These are phyloP conservation scores for Fomitopsis schrenkii DNA, from an alignment of 1,284 basidiomycete species.

Conservation along the genomic window DNA sequence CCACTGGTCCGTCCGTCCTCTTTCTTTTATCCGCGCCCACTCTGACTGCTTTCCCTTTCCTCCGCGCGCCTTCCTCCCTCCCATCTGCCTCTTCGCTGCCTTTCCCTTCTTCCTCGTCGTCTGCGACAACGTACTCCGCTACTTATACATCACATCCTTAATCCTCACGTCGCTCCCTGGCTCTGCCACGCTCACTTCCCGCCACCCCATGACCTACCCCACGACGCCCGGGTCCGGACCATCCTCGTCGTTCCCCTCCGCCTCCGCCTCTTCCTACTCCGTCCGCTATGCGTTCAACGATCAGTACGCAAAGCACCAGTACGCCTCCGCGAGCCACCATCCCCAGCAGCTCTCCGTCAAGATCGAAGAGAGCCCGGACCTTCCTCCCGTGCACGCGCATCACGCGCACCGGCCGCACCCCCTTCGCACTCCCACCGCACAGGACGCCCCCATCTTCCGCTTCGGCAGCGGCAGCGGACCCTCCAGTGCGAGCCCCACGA, in stretches of 20 bases:
- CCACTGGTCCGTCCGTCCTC: conserved; percentile 10
- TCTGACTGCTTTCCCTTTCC: conserved; percentile 8
- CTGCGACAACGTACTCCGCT: not conserved
- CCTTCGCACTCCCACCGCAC: conserved; percentile 15
- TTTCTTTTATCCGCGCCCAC: conserved; percentile 7
- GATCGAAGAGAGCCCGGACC: conserved; percentile 24
- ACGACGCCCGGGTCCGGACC: conserved; percentile 10
- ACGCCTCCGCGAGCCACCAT: conserved; percentile 9
- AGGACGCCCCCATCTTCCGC: conserved; percentile 21
- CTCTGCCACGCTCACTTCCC: not conserved
- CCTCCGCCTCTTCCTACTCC: conserved; percentile 9
- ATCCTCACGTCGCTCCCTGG: not conserved
- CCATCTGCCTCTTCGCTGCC: not conserved
- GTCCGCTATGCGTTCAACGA: conserved; percentile 21
- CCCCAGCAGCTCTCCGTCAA: conserved; percentile 21
- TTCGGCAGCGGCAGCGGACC: conserved; percentile 22
- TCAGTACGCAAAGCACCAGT: conserved; percentile 21
- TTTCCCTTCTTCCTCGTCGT: conserved; percentile 3
- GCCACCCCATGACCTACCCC: not conserved
- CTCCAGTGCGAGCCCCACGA: conserved; percentile 12
- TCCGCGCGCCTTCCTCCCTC: not conserved
- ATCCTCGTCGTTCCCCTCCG: conserved; percentile 13
- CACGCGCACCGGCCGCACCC: conserved; percentile 4
- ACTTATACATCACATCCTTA: not conserved
- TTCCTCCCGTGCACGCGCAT: conserved; percentile 15